Percentiles rank a stretch among this genome's conserved stretches.
phyloP scores from a whole-genome alignment of 306 rosid genomes.

The Fagus crenata region DNA sequence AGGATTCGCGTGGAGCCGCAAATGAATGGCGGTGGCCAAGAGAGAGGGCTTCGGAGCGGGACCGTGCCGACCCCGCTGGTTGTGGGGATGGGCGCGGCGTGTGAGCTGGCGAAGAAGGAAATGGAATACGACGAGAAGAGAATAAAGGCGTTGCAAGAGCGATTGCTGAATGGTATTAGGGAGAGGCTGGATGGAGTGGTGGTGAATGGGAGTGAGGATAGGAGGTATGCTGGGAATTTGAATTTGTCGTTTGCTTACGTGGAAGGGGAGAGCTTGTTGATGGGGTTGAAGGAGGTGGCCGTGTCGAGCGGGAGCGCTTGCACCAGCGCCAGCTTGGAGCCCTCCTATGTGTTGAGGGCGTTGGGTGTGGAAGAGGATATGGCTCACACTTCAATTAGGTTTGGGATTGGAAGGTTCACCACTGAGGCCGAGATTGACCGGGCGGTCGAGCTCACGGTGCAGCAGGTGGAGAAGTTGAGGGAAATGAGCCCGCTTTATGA shows the following conservation, averaged over 20 bases:
- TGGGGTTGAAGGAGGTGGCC: conserved; percentile 98
- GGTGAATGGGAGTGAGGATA: conserved; percentile 88
- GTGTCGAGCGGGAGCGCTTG: conserved; percentile 99
- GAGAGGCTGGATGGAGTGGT: conserved; percentile 75
- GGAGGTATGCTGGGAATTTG: conserved; percentile 73
- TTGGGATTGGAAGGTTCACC: conserved; percentile 95
- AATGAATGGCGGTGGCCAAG: conserved; percentile 97
- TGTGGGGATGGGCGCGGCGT: conserved; percentile 90
- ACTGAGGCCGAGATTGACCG: conserved; percentile 84
- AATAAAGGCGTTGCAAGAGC: conserved; percentile 53
- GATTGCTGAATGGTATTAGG: conserved; percentile 63
- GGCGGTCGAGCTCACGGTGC: conserved; percentile 72
- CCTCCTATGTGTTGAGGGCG: conserved; percentile 89
- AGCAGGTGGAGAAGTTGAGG: conserved; percentile 85
- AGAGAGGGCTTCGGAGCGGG: conserved; percentile 90
- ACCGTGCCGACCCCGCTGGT: conserved; percentile 86
- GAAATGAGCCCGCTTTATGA: conserved; percentile 98
- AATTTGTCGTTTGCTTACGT: conserved; percentile 82
- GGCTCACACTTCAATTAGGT: conserved; percentile 97
- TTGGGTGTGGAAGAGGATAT: conserved; percentile 98
- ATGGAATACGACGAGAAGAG: conserved; percentile 81
- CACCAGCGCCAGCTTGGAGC: conserved; percentile 97
- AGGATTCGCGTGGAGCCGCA: conserved; percentile 98
- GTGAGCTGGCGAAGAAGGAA: conserved; percentile 76
- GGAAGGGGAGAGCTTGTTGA: conserved; percentile 91